These are phyloP conservation scores for Rosellinia necatrix DNA, from an alignment of 2,329 filamentous ascomycete genomes.

Conservation along the genomic window DNA sequence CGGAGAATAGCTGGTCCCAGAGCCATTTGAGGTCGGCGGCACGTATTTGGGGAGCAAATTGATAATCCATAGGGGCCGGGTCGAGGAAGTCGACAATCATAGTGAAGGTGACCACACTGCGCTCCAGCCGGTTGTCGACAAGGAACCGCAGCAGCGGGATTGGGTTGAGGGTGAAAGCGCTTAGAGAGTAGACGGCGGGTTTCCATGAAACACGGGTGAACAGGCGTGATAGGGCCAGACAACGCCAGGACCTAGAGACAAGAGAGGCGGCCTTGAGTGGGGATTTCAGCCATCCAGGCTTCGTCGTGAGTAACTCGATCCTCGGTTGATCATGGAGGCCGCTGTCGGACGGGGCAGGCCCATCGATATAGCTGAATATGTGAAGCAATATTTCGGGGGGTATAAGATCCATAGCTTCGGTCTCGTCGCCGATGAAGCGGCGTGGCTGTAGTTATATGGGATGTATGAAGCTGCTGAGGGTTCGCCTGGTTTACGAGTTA, in stretches of 20 bases:
- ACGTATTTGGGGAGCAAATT: slow-evolving; percentile 41
- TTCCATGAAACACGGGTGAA: slow-evolving; percentile 60
- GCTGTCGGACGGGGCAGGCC: slow-evolving; percentile 52
- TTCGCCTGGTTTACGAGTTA: no score
- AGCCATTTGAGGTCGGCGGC: slow-evolving; percentile 47
- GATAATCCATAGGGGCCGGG: slow-evolving; percentile 36
- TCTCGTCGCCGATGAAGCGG: background rate
- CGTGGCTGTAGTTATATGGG: no score
- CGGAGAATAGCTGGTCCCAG: slow-evolving; percentile 61
- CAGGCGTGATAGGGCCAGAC: slow-evolving; percentile 56
- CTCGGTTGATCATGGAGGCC: slow-evolving; percentile 56
- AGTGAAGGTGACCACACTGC: slow-evolving; percentile 49
- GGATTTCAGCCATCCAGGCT: slow-evolving; percentile 37
- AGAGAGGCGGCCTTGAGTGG: slow-evolving; percentile 62
- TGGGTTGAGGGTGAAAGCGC: slow-evolving; percentile 37
- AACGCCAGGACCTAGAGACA: slow-evolving; percentile 59
- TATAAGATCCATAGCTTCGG: slow-evolving; percentile 44
- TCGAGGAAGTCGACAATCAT: slow-evolving; percentile 45
- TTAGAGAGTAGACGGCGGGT: slow-evolving; percentile 34
- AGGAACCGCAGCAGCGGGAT: slow-evolving; percentile 50
- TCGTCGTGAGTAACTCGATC: slow-evolving; percentile 45
- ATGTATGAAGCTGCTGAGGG: no score
- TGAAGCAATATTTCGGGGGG: slow-evolving; percentile 65
- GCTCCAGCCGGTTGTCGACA: slow-evolving; percentile 42
- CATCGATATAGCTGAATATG: slow-evolving; percentile 60